Evolutionary conservation across 352 stramenopile species (phyloP), one percentile per base, ranked within the genome.

Genomic region (Thalassiosira hispida): DNA sequence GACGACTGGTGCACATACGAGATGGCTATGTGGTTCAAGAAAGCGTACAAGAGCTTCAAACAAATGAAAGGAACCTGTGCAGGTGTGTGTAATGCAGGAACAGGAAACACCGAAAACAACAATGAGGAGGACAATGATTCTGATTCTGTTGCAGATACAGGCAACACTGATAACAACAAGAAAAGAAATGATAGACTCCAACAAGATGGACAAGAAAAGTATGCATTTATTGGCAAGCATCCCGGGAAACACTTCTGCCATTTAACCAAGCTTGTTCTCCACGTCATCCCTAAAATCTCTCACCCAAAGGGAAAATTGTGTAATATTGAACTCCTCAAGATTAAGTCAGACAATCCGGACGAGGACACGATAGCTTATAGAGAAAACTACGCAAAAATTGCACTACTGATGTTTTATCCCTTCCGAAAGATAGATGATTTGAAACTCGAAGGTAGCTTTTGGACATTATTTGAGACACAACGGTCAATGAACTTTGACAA

Each of bases 361-460:
- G 35, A 72, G 29, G 14, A 31, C 14, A 20, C 9, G 9, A 44
- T 29, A 35, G 4, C 63, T 16, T 59, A 65, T 59, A 27, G 72
- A 51, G 72, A 80, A 55, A 51, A 57, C 1, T 80, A 80, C 64
- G 72, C 72, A 49, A 69, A 80, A 40, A 51, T 65, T 9, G 51
- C 61, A 40, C 20, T 80, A 33, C 31, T 80, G 16, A 69, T 80
- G 72, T 80, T 80, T 23, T 80, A 73, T 62, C 71, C 71, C 29
- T 35, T 55, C 16, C 31, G 44, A 53, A 1, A 27, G n/a, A 31
- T 64, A 49, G 9, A 47, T 9, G 20, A 61, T 61, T 27, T 78
- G 6, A 63, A 59, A 29, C 16, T 9, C 25, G 9, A 68, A 20
- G 42, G 25, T 1, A 68, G 44, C 49, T 73, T 52, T 33, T 73